Evolutionary conservation across 2,329 filamentous ascomycete genomes (phyloP), one percentile per base, ranked within the genome.

Genomic region (Claviceps arundinis): DNA sequence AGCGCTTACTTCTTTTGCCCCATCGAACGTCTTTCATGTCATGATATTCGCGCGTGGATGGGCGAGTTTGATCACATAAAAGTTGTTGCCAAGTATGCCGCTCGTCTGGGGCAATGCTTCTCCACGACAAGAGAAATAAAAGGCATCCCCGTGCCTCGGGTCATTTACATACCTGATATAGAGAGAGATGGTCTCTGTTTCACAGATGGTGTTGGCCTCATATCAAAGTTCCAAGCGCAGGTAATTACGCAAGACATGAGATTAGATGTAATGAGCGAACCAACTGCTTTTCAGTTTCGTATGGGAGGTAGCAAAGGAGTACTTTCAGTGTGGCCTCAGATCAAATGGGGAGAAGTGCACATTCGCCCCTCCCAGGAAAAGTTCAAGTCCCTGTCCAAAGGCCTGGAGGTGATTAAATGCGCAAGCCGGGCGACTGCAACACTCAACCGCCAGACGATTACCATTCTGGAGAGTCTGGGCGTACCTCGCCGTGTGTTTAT

Each of bases 231-330:
- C 54, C 71, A 95, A 22, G 87, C 89, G 0, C 72, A 81, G 30
- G 79, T 93, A 68, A 80, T 94, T 45, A 78, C 83, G 8, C 71
- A 78, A 14, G 85, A 93, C 57, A 78, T 94, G 55, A 76, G 76
- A 0, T 64, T 89, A 34, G 69, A 73, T 19, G 74, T 74, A 13
- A 67, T 76, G 1, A 68, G 74, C 2, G 70, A 80, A 5, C 90
- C 93, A 0, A 95, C 89, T 0, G 85, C 87, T 0, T 91, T 87
- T 58, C 93, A 98, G 60, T 95, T 97, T 61, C 86, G 93, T 7
- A 81, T 96, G 60, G 90, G 88, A 8, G 93, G 93, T 1, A 90
- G 84, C 69, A 98, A 98, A 69, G 93, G 93, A 0, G 82, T 98
- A 14, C 73, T 98, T 17, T 81, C 82, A 0, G 75, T 89, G 4